Evolutionary conservation across 2,329 filamentous ascomycete species (phyloP).

Genomic region (Torrubiellomyces zombiae): DNA sequence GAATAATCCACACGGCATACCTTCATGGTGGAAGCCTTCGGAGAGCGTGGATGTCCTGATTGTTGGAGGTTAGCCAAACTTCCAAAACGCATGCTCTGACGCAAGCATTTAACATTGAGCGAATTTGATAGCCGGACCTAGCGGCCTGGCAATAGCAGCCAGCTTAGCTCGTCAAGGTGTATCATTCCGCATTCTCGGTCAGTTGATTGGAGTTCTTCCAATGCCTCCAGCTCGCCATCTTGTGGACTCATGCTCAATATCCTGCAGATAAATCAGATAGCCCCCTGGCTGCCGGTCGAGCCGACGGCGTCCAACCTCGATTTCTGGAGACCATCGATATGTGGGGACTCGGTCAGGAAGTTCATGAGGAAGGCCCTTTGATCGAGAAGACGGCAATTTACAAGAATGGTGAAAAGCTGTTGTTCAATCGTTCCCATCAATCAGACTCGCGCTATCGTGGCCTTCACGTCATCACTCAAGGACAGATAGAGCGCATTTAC

Average conservation of each 20-base stretch:
- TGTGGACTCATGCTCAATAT: no score
- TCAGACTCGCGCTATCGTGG: constrained; percentile 18
- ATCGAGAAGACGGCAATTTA: constrained; percentile 14
- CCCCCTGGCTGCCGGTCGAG: constrained; percentile 12
- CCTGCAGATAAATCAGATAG: constrained; percentile 14
- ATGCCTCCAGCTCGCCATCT: no score
- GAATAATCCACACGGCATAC: constrained; percentile 11
- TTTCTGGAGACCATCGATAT: constrained; percentile 4
- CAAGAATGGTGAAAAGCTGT: constrained; percentile 13
- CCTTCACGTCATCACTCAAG: constrained; percentile 18
- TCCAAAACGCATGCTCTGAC: no score
- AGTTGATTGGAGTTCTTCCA: no score
- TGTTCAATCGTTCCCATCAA: constrained; percentile 11
- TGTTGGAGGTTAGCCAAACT: constrained; percentile 16
- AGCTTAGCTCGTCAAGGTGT: constrained; percentile 15
- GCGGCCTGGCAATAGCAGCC: constrained; percentile 13
- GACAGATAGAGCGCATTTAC: constrained; percentile 18
- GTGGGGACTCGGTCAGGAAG: constrained; percentile 10
- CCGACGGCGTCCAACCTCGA: constrained; percentile 10
- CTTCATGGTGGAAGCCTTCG: constrained; percentile 11
- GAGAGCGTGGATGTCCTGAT: constrained; percentile 17
- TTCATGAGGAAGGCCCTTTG: constrained; percentile 16
- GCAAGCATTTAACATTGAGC: no score
- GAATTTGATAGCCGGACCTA: constrained; percentile 17
- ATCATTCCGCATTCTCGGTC: constrained; percentile 17